phyloP scores from a whole-genome alignment of 768 basidiomycete species.

The Vararia minispora region DNA sequence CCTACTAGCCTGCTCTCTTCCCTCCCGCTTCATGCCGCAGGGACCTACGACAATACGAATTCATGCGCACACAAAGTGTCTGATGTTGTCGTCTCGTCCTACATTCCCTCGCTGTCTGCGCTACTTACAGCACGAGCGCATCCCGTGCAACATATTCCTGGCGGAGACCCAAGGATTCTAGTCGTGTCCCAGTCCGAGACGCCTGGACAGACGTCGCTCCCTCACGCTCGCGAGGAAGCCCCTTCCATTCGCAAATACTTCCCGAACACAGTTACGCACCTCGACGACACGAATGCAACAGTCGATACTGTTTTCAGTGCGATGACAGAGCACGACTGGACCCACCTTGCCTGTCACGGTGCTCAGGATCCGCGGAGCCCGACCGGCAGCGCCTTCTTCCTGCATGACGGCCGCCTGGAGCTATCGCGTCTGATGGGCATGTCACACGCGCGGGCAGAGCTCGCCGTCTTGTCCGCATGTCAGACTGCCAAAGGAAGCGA shows the following conservation, averaged over 20 bases:
- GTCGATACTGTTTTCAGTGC: constrained; percentile 1
- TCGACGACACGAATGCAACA: not conserved
- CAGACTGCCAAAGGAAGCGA: constrained; percentile 6
- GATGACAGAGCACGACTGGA: constrained; percentile 3
- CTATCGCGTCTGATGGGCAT: constrained; percentile 5
- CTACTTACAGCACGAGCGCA: too few species aligned
- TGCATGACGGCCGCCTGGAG: constrained; percentile 5
- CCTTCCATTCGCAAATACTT: not conserved
- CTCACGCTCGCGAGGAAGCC: too few species aligned
- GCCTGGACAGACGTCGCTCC: too few species aligned
- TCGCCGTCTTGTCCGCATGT: constrained; percentile 1
- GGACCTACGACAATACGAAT: not conserved
- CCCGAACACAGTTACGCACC: not conserved
- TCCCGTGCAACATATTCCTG: too few species aligned
- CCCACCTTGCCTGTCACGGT: constrained; percentile 13
- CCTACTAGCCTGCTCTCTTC: not conserved
- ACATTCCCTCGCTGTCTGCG: not conserved
- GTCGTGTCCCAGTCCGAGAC: too few species aligned
- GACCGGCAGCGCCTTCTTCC: constrained; percentile 7
- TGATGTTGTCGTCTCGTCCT: not conserved
- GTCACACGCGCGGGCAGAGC: constrained; percentile 7
- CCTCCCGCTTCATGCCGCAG: not conserved
- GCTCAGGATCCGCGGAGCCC: constrained; percentile 5
- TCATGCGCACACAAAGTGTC: too few species aligned
- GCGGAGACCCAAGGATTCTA: too few species aligned